phyloP scores from a whole-genome alignment of 179 eudicot genomes.

The Corrigiola litoralis region DNA sequence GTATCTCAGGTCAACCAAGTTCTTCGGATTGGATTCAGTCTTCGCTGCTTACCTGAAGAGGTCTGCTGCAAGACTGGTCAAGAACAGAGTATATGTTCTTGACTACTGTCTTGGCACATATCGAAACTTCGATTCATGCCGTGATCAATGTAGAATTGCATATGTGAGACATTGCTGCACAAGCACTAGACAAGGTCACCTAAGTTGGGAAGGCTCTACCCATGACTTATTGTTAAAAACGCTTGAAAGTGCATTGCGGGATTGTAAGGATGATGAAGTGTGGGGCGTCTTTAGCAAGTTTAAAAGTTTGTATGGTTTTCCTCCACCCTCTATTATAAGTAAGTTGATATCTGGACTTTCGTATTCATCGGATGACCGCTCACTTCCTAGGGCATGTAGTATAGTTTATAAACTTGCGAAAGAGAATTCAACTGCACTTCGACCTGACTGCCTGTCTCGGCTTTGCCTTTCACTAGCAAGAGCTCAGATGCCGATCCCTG shows the following conservation, averaged over 20 bases:
- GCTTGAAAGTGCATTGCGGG: slow-evolving; percentile 48
- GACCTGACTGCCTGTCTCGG: slow-evolving; percentile 39
- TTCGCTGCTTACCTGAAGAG: slow-evolving; percentile 10
- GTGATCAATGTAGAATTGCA: background rate
- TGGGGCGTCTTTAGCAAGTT: slow-evolving; percentile 57
- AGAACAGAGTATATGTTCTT: slow-evolving; percentile 3
- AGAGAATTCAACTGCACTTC: slow-evolving; percentile 46
- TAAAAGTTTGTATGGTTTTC: slow-evolving; percentile 57
- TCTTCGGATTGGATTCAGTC: slow-evolving; percentile 7
- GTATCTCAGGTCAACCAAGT: slow-evolving; percentile 10
- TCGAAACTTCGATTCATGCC: background rate
- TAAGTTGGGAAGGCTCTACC: slow-evolving; percentile 28
- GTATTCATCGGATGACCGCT: slow-evolving; percentile 51
- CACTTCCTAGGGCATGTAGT: slow-evolving; percentile 57
- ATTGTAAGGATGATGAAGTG: slow-evolving; percentile 55
- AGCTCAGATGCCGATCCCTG: slow-evolving; percentile 64
- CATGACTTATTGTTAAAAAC: slow-evolving; percentile 35
- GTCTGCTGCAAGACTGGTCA: slow-evolving; percentile 13
- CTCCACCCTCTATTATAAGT: slow-evolving; percentile 35
- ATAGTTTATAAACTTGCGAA: slow-evolving; percentile 34
- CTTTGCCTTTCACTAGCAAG: slow-evolving; percentile 67
- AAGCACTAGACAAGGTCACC: slow-evolving; percentile 14
- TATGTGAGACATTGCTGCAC: slow-evolving; percentile 18
- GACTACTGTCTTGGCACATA: slow-evolving; percentile 1
- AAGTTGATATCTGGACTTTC: slow-evolving; percentile 52